Evolutionary conservation across 495 filamentous ascomycete genomes (phyloP).

Genomic region (Cudoniella acicularis): DNA sequence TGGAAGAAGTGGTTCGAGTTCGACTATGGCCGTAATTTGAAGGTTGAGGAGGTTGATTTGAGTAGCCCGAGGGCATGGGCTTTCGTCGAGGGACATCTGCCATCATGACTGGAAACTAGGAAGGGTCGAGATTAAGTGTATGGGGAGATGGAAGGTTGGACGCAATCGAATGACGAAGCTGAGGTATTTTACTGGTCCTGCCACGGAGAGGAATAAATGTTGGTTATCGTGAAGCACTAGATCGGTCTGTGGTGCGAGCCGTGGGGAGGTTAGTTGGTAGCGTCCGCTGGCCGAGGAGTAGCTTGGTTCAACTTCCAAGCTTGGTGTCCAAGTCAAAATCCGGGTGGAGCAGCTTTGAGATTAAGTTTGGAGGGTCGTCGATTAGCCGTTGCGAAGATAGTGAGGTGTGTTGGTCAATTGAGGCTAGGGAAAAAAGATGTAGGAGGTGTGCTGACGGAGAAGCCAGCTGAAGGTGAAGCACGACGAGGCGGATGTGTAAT

Average conservation of each 20-base stretch:
- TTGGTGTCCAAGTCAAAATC: background rate
- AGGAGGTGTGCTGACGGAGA: background rate
- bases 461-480: background rate
- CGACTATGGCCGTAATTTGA: constrained; percentile 42
- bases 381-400: background rate
- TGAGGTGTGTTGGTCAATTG: background rate
- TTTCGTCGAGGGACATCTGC: constrained; percentile 23
- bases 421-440: background rate
- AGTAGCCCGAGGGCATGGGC: constrained; percentile 26
- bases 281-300: background rate
- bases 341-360: background rate
- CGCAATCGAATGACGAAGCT: background rate
- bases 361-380: background rate
- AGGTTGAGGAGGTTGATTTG: constrained; percentile 15
- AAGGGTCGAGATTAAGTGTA: background rate
- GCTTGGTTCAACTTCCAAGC: no score
- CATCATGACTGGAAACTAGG: constrained; percentile 15
- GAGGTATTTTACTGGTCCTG: constrained; percentile 8
- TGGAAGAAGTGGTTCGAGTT: constrained; percentile 59
- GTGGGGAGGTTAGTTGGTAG: no score
- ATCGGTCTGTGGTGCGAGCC: background rate
- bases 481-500: background rate
- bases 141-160: background rate
- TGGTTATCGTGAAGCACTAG: constrained; percentile 1
- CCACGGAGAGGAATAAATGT: background rate